phyloP scores from a whole-genome alignment of 768 basidiomycete species.

The Daedaleopsis nitida region DNA sequence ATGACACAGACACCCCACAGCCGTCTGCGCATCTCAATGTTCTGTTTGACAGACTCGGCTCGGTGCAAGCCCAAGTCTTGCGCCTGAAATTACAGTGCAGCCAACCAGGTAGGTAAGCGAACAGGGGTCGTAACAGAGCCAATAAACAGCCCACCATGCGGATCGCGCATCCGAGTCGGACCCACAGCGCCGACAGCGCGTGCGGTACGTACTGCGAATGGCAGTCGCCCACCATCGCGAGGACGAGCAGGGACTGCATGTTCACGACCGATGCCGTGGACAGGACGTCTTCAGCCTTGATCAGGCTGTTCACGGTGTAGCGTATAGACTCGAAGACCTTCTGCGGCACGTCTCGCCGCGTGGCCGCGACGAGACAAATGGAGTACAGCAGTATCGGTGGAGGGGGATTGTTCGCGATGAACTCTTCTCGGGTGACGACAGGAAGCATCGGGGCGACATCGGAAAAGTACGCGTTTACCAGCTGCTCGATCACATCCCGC shows the following conservation, averaged over 20 bases:
- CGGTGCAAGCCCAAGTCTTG: slow-evolving; percentile 96
- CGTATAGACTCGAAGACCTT: slow-evolving; percentile 89
- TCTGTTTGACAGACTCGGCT: slow-evolving; percentile 82
- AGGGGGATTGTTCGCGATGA: slow-evolving; percentile 71
- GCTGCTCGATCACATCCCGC: slow-evolving; percentile 73
- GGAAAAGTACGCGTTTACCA: slow-evolving; percentile 90
- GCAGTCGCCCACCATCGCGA: slow-evolving; percentile 86
- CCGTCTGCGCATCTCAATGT: slow-evolving; percentile 84
- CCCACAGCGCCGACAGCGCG: slow-evolving; percentile 84
- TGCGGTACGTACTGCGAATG: slow-evolving; percentile 89
- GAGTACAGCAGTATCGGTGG: slow-evolving; percentile 87
- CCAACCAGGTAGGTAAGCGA: slow-evolving; percentile 5
- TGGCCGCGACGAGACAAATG: slow-evolving; percentile 91
- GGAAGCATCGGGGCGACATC: slow-evolving; percentile 91
- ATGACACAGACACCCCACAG: slow-evolving; percentile 96
- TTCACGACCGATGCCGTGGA: slow-evolving; percentile 85
- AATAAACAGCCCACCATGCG: slow-evolving; percentile 71
- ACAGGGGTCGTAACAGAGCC: slow-evolving; percentile 6
- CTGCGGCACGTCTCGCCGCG: slow-evolving; percentile 81
- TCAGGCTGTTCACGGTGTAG: slow-evolving; percentile 80
- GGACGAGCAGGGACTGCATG: slow-evolving; percentile 83
- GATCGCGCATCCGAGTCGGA: slow-evolving; percentile 85
- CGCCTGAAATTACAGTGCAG: slow-evolving; percentile 53
- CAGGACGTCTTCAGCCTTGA: slow-evolving; percentile 89
- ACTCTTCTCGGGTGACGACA: slow-evolving; percentile 85